Conservation (phyloP, 2,329 filamentous ascomycete genomes). For the Colletotrichum eremochloae region DNA sequence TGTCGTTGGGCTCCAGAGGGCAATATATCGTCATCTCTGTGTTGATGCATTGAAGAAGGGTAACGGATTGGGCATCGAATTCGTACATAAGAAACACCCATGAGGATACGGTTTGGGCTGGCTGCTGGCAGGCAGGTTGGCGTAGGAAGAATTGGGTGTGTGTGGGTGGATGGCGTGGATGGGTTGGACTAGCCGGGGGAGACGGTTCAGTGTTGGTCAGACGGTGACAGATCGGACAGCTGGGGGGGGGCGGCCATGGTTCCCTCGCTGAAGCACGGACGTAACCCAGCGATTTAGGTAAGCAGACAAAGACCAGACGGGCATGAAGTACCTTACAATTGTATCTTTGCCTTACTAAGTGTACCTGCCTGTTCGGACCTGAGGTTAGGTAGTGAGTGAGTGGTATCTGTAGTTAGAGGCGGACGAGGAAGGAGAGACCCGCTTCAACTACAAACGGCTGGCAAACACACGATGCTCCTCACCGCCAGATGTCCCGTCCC, state of each 20-base stretch:
- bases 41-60: background rate
- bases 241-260: constrained; percentile 9
- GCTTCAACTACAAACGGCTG: constrained; percentile 31
- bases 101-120: constrained; percentile 29
- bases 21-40: background rate
- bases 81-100: background rate
- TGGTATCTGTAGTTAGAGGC: too few relatives aligned
- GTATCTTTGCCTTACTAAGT: background rate
- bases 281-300: constrained; percentile 21
- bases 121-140: background rate
- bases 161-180: background rate
- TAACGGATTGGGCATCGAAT: constrained; percentile 33
- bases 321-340: background rate
- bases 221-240: constrained; percentile 32
- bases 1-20: constrained; percentile 26
- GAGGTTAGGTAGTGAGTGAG: too few relatives aligned
- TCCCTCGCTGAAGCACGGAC: constrained; percentile 13
- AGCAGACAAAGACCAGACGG: background rate
- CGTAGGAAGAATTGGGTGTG: too few relatives aligned
- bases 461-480: constrained; percentile 37
- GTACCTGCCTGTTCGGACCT: too few relatives aligned
- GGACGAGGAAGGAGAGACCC: background rate
- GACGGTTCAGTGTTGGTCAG: constrained; percentile 17
- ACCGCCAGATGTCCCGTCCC: constrained; percentile 26
- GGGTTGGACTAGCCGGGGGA: constrained; percentile 21